Percentiles rank a stretch among this genome's conserved stretches.
These are phyloP conservation scores for Danielia reshetovae DNA, from an alignment of 805 yeast genomes.

Conservation along the genomic window DNA sequence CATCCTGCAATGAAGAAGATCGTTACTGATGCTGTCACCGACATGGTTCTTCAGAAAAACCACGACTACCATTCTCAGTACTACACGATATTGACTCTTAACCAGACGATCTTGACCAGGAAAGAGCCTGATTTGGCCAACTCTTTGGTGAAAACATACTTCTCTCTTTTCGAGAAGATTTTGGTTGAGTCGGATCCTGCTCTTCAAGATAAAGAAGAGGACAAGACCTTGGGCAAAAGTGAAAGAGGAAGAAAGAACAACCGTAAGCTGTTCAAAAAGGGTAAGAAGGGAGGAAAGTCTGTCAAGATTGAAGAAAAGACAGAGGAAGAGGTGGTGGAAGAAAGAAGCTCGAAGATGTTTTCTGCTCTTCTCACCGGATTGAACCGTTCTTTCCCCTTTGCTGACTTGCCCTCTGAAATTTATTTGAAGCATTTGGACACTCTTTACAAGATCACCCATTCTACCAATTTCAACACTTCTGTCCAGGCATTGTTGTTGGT, in stretches of 20 bases:
- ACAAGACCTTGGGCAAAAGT: constrained; percentile 45
- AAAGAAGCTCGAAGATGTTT: constrained; percentile 77
- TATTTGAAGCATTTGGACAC: constrained; percentile 78
- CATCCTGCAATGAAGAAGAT: constrained; percentile 95
- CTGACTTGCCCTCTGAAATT: constrained; percentile 65
- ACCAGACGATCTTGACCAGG: constrained; percentile 85
- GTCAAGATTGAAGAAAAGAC: constrained; percentile 58
- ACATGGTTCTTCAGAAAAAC: constrained; percentile 67
- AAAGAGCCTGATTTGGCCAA: constrained; percentile 81
- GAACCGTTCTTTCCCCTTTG: constrained; percentile 93
- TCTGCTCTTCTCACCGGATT: constrained; percentile 92
- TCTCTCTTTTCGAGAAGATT: constrained; percentile 79
- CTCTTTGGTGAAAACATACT: constrained; percentile 75
- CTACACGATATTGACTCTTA: constrained; percentile 81
- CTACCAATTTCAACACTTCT: constrained; percentile 90
- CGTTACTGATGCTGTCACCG: constrained; percentile 74
- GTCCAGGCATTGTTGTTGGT: constrained; percentile 87
- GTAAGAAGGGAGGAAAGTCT: constrained; percentile 85
- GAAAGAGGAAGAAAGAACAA: constrained; percentile 51
- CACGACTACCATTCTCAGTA: constrained; percentile 86
- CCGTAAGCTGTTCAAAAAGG: constrained; percentile 72
- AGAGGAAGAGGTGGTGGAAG: constrained; percentile 64
- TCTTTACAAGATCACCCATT: constrained; percentile 84
- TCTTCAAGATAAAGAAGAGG: constrained; percentile 36
- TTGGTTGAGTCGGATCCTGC: constrained; percentile 62